Conservation (phyloP, 2,329 filamentous ascomycete species). For the Xylaria arbuscula region DNA sequence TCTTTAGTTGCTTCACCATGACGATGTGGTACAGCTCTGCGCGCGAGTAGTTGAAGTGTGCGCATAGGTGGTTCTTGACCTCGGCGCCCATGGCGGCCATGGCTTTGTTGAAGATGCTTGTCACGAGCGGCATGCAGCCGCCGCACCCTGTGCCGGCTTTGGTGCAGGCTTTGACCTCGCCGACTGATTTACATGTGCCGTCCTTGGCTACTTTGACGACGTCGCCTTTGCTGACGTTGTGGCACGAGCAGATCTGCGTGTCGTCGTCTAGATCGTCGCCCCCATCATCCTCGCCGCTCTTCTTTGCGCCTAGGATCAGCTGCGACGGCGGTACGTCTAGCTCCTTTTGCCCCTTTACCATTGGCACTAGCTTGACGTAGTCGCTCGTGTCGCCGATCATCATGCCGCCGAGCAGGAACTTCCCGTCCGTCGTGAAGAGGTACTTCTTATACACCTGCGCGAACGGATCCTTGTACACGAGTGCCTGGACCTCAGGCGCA, state of each 20-base stretch:
- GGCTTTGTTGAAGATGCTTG: conserved; percentile 88
- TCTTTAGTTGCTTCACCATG: conserved; percentile 80
- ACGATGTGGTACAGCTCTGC: conserved; percentile 92
- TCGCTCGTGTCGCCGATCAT: conserved; percentile 95
- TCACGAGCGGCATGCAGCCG: conserved; percentile 88
- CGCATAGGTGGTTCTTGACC: conserved; percentile 86
- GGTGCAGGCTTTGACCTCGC: conserved; percentile 87
- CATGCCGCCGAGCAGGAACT: conserved; percentile 93
- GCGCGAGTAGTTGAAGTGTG: conserved; percentile 85
- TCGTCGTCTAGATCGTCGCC: conserved; percentile 84
- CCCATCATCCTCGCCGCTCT: conserved; percentile 74
- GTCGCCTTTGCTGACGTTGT: conserved; percentile 90
- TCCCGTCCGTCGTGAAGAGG: conserved; percentile 88
- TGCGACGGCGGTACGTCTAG: conserved; percentile 83
- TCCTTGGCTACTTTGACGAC: conserved; percentile 78
- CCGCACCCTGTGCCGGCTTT: conserved; percentile 93
- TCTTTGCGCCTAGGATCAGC: conserved; percentile 82
- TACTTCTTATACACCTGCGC: conserved; percentile 93
- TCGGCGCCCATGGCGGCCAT: conserved; percentile 88
- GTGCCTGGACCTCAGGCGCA: conserved; percentile 76
- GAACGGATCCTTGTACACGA: conserved; percentile 92
- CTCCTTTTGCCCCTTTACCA: conserved; percentile 85
- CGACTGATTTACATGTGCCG: conserved; percentile 82
- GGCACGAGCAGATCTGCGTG: conserved; percentile 90
- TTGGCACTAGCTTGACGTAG: conserved; percentile 87